A percentile compares a stretch with the other conserved stretches of the same genome.
Conservation (phyloP, 495 filamentous ascomycete genomes). For the Usnea hakonensis region DNA sequence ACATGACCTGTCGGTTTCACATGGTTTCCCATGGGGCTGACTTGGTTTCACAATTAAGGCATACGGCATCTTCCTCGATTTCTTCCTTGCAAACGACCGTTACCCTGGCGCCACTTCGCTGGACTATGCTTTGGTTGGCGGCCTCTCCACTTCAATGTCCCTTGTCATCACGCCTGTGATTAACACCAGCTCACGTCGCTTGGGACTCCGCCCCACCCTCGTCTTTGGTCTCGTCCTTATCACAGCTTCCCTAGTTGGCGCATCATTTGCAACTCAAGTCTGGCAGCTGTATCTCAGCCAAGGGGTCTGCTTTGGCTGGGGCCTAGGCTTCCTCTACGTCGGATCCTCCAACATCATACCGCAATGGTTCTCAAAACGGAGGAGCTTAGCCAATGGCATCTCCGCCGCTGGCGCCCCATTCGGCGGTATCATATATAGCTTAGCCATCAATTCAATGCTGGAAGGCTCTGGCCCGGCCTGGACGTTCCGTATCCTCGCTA, state of each 20-base stretch:
- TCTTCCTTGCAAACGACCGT: conserved; percentile 54
- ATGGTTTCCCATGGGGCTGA: background rate
- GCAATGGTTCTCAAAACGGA: conserved; percentile 68
- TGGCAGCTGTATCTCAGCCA: conserved; percentile 74
- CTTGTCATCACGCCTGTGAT: conserved; percentile 59
- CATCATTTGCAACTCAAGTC: conserved; percentile 58
- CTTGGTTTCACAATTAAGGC: conserved; percentile 29
- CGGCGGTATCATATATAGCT: conserved; percentile 58
- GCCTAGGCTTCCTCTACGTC: conserved; percentile 71
- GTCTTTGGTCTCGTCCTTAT: conserved; percentile 54
- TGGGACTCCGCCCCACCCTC: conserved; percentile 50
- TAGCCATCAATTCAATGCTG: conserved; percentile 48
- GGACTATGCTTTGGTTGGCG: conserved; percentile 66
- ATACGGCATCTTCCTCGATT: conserved; percentile 64
- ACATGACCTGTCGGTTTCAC: background rate
- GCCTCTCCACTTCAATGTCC: conserved; percentile 57
- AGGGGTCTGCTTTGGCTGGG: conserved; percentile 67
- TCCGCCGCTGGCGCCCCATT: conserved; percentile 66
- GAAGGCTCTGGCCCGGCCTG: conserved; percentile 53
- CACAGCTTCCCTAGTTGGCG: conserved; percentile 52
- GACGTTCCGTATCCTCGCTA: conserved; percentile 67
- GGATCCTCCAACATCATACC: conserved; percentile 61
- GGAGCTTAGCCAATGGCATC: conserved; percentile 67
- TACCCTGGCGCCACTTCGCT: conserved; percentile 53
- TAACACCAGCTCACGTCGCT: conserved; percentile 48